Evolutionary conservation across 345 rosid species (phyloP).

Genomic region (Gossypium rotundifolium): DNA sequence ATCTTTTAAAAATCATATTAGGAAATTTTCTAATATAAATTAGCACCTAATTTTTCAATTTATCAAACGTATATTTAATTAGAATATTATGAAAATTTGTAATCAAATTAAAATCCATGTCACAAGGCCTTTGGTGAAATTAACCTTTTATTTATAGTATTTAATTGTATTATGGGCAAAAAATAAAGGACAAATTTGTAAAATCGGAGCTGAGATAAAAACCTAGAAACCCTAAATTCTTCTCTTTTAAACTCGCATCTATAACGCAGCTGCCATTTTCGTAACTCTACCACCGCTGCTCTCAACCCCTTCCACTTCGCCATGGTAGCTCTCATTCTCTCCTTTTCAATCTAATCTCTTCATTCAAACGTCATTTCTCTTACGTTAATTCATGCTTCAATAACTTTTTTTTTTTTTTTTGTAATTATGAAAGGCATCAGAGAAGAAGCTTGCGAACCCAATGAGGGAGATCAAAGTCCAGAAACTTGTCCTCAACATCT

Average conservation of each 20-base stretch:
- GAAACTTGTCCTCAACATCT: constrained; percentile 90
- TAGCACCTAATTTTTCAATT: no score
- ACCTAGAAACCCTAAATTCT: neutral
- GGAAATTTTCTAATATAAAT: no score
- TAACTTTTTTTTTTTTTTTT: neutral
- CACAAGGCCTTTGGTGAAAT: no score
- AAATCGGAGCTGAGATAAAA: neutral
- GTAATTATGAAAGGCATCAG: constrained; percentile 51
- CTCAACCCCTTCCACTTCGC: neutral
- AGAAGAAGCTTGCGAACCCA: constrained; percentile 90
- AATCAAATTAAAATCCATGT: no score
- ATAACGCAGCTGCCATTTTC: neutral
- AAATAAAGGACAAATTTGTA: neutral
- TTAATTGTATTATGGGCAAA: no score
- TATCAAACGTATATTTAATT: no score
- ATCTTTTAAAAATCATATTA: no score
- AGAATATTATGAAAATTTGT: no score
- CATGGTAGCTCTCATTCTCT: neutral
- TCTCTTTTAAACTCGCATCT: neutral
- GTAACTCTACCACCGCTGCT: neutral
- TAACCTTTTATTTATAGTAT: no score
- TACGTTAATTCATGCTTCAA: neutral
- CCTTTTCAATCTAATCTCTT: neutral
- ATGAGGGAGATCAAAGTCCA: constrained; percentile 97
- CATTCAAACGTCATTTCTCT: neutral